Evolutionary conservation across 2,329 filamentous ascomycete genomes (phyloP).

Genomic region (Claviceps lovelessii): DNA sequence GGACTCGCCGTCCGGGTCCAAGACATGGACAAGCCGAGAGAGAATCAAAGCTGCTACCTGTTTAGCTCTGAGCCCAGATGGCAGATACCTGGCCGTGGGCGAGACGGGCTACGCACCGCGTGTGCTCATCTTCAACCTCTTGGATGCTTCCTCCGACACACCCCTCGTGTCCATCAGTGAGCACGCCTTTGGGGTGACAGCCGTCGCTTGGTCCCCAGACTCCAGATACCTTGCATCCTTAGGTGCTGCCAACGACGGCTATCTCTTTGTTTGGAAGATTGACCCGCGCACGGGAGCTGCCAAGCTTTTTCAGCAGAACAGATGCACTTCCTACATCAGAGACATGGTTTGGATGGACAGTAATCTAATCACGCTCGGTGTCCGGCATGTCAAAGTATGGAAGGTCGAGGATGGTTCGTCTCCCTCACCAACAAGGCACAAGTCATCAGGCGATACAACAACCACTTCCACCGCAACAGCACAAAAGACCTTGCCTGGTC

Average conservation of each 20-base stretch:
- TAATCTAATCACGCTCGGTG: conserved; percentile 71
- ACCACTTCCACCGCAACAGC: conserved; percentile 17
- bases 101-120: conserved; percentile 91
- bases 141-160: conserved; percentile 63
- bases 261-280: conserved; percentile 80
- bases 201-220: conserved; percentile 79
- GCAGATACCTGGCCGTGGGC: conserved; percentile 75
- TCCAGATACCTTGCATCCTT: conserved; percentile 77
- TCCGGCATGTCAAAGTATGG: conserved; percentile 90
- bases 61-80: conserved; percentile 75
- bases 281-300: conserved; percentile 70
- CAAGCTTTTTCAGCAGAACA: conserved; percentile 69
- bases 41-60: conserved; percentile 90
- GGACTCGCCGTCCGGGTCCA: conserved; percentile 47
- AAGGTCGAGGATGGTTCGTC: conserved; percentile 54
- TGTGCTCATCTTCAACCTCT: conserved; percentile 76
- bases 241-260: conserved; percentile 81
- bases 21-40: conserved; percentile 78
- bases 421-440: conserved; percentile 49
- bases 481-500: conserved; percentile 58
- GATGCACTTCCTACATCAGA: conserved; percentile 75
- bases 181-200: conserved; percentile 77
- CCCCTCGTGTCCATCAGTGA: conserved; percentile 79
- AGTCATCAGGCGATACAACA: conserved; percentile 31
- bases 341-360: conserved; percentile 85